Base-by-base conservation (phyloP, 768 basidiomycete species). In the Mycena chlorophos region DNA sequence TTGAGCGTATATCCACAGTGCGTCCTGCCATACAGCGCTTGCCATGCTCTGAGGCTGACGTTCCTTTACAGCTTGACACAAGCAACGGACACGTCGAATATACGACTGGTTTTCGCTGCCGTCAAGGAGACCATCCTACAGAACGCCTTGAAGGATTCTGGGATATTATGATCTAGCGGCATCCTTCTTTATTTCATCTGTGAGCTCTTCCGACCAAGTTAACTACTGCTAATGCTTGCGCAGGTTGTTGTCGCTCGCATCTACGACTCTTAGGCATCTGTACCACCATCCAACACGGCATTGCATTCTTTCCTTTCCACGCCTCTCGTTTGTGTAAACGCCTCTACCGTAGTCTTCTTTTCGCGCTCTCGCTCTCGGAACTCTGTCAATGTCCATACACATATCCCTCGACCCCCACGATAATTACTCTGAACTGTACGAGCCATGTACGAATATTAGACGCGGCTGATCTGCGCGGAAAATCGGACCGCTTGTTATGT, bases 1-100 rank as follows among this genome's bases (percentile, higher is more conserved):
- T 71, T 95, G 62, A 92, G 87, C 54, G 89, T 97, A 19, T 97
- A 95, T 70, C 94, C 94, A 2, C 94, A 97, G 90, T 90, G 59
- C 30, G 88, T 79, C 13, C 12, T 47, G 19, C 59, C n/a, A n/a
- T n/a, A n/a, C n/a, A n/a, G n/a, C 48, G 14, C 25, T 28, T 50
- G 29, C 38, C 34, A 48, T 30, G 19, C 3, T 17, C 40, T 23
- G 51, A 16, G n/a, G 23, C 60, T 60, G 22, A 55, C 58, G 14
- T 51, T 55, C 31, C 30, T 38, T 29, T 25, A 3, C 56, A 87
- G 86, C 76, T 69, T 91, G 51, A 91, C 89, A 5, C 88, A 91
- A 69, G 90, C 90, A 25, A 92, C 89, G 19, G 89, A 92, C 67
- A 92, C 90, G n/a, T 81, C 80, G 3, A 91, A 91, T 68, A 85